phyloP scores from a whole-genome alignment of 192 early-diverging fungal genomes.

The Coemansia sp. region DNA sequence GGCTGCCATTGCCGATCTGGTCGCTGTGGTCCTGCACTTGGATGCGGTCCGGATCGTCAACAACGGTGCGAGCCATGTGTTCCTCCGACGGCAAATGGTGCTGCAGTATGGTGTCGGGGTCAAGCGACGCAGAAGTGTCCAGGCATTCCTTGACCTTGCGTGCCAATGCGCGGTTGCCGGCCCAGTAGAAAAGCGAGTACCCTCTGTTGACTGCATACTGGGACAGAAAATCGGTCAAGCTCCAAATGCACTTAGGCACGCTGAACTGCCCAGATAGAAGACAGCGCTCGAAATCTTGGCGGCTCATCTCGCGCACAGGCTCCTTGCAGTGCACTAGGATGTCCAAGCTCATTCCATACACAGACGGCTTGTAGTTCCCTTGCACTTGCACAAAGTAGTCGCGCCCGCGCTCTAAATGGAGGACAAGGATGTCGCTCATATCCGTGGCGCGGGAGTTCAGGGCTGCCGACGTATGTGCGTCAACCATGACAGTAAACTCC shows the following conservation, averaged over 20 bases:
- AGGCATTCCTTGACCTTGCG: constrained; percentile 77
- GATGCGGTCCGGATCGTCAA: constrained; percentile 14
- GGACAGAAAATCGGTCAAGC: constrained; percentile 51
- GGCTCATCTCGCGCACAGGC: constrained; percentile 60
- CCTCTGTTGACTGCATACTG: constrained; percentile 35
- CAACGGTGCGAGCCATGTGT: constrained; percentile 27
- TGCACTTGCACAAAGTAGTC: constrained; percentile 83
- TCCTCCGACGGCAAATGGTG: constrained; percentile 28
- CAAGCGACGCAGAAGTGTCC: constrained; percentile 62
- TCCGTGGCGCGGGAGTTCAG: constrained; percentile 59
- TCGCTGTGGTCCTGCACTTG: constrained; percentile 1
- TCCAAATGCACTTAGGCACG: constrained; percentile 49
- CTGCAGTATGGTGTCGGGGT: constrained; percentile 24
- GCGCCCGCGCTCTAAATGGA: constrained; percentile 78
- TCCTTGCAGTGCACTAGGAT: constrained; percentile 62
- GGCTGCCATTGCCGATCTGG: neutral
- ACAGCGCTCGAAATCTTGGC: constrained; percentile 52
- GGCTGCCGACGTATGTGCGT: constrained; percentile 51
- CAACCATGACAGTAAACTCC: constrained; percentile 54
- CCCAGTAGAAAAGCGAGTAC: constrained; percentile 36
- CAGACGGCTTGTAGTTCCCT: constrained; percentile 71
- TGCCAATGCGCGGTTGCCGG: constrained; percentile 65
- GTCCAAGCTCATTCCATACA: constrained; percentile 75
- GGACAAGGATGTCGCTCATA: constrained; percentile 62
- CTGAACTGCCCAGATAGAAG: constrained; percentile 48